A percentile compares a stretch with the other conserved stretches of the same genome.
Evolutionary conservation across 495 filamentous ascomycete genomes (phyloP).

Genomic region (Hyaloscypha bicolor): DNA sequence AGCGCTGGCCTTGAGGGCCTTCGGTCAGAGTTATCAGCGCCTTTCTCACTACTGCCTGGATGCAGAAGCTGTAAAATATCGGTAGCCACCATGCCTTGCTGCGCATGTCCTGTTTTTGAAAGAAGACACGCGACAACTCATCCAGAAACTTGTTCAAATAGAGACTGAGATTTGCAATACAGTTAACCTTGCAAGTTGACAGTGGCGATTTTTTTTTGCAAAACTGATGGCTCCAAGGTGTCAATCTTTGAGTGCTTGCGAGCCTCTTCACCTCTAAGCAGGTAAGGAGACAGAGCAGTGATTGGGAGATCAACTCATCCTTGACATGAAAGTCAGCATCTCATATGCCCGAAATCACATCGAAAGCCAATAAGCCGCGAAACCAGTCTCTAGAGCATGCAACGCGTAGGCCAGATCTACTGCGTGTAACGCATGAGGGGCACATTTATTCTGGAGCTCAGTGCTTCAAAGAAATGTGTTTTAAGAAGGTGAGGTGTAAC

Average conservation of each 20-base stretch:
- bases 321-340: conserved; percentile 8
- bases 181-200: conserved; percentile 33
- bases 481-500: neutral
- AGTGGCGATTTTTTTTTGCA: conserved; percentile 29
- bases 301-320: conserved; percentile 38
- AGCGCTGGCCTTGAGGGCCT: neutral
- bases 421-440: no score
- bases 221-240: neutral
- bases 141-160: conserved; percentile 32
- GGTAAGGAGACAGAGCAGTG: conserved; percentile 36
- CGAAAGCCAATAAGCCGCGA: no score
- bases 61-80: conserved; percentile 40
- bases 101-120: conserved; percentile 43
- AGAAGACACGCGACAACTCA: conserved; percentile 41
- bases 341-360: no score
- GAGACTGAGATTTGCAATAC: conserved; percentile 33
- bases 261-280: conserved; percentile 35
- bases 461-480: neutral
- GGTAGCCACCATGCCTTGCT: conserved; percentile 39
- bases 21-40: conserved; percentile 20
- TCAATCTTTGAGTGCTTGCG: no score
- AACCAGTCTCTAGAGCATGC: no score
- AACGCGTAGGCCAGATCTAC: no score
- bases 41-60: conserved; percentile 39
- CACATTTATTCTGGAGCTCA: neutral